Evolutionary conservation across 2,329 filamentous ascomycete species (phyloP).

Genomic region (Arachnomyces sp.): DNA sequence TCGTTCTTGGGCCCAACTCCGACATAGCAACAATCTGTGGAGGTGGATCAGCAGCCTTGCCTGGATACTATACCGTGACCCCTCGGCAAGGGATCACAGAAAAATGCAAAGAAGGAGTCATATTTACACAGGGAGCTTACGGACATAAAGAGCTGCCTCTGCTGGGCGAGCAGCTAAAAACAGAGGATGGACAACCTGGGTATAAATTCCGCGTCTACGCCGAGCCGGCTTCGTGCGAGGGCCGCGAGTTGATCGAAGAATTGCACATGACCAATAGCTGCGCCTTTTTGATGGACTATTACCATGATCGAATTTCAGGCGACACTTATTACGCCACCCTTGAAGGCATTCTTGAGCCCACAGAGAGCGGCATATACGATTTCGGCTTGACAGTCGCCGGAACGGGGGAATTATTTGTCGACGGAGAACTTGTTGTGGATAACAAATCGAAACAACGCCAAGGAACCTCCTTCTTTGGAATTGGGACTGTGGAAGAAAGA

Average conservation of each 20-base stretch:
- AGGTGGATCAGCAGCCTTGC: slow-evolving; percentile 26
- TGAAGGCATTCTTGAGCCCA: slow-evolving; percentile 47
- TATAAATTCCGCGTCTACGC: slow-evolving; percentile 14
- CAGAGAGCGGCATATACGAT: slow-evolving; percentile 50
- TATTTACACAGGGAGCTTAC: slow-evolving; percentile 18
- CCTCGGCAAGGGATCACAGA: slow-evolving; percentile 24
- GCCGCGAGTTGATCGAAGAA: slow-evolving; percentile 15
- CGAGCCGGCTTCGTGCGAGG: slow-evolving; percentile 11
- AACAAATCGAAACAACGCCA: slow-evolving; percentile 52
- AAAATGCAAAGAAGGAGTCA: slow-evolving; percentile 9
- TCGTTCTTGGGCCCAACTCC: slow-evolving; percentile 26
- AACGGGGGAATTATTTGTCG: slow-evolving; percentile 52
- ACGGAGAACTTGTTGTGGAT: slow-evolving; percentile 51
- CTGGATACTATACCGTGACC: slow-evolving; percentile 25
- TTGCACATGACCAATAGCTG: slow-evolving; percentile 22
- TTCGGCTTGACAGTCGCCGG: slow-evolving; percentile 55
- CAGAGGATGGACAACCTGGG: slow-evolving; percentile 9
- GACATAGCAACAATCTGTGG: slow-evolving; percentile 28
- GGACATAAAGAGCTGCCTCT: slow-evolving; percentile 27
- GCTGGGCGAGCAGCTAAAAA: slow-evolving; percentile 21
- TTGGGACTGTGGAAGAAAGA: slow-evolving; percentile 53
- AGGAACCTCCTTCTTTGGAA: slow-evolving; percentile 55
- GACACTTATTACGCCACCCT: slow-evolving; percentile 47
- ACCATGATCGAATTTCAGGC: slow-evolving; percentile 11
- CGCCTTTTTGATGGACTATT: slow-evolving; percentile 28